phyloP scores from a whole-genome alignment of 2,329 filamentous ascomycete species.

The Didymosphaeria variabile region DNA sequence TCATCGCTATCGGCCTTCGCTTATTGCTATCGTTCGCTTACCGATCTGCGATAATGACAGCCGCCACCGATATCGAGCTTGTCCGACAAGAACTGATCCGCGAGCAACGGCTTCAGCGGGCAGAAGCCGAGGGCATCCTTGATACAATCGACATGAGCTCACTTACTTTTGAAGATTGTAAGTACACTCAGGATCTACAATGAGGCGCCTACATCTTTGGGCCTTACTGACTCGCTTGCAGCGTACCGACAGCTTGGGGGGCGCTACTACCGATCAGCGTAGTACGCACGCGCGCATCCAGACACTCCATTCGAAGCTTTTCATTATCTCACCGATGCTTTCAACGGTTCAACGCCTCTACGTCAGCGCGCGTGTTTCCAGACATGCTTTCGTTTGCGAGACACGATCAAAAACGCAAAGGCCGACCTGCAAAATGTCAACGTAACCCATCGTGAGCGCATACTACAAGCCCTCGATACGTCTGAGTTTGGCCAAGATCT shows the following conservation, averaged over 20 bases:
- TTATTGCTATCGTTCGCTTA: neutral
- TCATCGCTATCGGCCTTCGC: neutral
- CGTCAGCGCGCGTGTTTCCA: constrained; percentile 3
- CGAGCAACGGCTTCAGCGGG: neutral
- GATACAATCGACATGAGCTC: neutral
- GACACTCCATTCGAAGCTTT: neutral
- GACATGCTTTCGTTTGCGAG: neutral
- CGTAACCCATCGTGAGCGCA: neutral
- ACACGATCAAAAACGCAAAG: neutral
- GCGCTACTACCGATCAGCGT: constrained; percentile 10
- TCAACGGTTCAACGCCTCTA: constrained; percentile 8
- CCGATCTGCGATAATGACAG: neutral
- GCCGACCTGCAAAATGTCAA: neutral
- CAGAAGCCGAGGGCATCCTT: neutral
- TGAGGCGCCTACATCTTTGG: neutral
- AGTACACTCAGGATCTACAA: neutral
- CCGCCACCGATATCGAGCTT: neutral
- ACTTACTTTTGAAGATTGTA: neutral
- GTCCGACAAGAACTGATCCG: neutral
- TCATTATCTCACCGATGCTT: neutral
- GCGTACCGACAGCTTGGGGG: constrained; percentile 9
- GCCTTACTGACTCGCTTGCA: neutral
- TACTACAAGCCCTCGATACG: neutral
- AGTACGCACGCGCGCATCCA: constrained; percentile 3
- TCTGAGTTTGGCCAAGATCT: neutral